Evolutionary conservation across 2,329 filamentous ascomycete species (phyloP).

Genomic region (Lachnellula hyalina): DNA sequence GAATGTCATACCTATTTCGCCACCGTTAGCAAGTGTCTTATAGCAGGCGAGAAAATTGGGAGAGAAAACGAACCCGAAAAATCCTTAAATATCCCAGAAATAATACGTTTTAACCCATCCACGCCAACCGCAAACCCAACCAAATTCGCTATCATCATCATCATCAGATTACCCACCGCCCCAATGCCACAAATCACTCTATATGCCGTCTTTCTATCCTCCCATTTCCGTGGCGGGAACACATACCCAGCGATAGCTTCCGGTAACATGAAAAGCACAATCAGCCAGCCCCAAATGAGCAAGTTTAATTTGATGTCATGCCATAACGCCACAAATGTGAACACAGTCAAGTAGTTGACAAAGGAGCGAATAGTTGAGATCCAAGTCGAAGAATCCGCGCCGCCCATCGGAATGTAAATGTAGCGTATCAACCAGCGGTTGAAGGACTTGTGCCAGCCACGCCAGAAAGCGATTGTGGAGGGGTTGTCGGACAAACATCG

Average conservation of each 20-base stretch:
- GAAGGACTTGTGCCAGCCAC: constrained; percentile 90
- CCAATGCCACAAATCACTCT: constrained; percentile 76
- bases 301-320: constrained; percentile 91
- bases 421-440: constrained; percentile 95
- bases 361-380: constrained; percentile 52
- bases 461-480: constrained; percentile 87
- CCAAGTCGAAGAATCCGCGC: constrained; percentile 48
- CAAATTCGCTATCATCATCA: constrained; percentile 95
- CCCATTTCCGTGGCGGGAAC: constrained; percentile 69
- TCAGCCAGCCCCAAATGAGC: constrained; percentile 94
- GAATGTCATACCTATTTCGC: constrained; percentile 59
- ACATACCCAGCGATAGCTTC: constrained; percentile 68
- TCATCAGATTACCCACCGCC: constrained; percentile 75
- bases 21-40: constrained; percentile 20
- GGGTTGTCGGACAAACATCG: constrained; percentile 96
- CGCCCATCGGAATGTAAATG: constrained; percentile 87
- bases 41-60: background rate
- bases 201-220: constrained; percentile 63
- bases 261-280: constrained; percentile 89
- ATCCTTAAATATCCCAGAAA: constrained; percentile 69
- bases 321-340: constrained; percentile 97
- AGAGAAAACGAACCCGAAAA: constrained; percentile 52
- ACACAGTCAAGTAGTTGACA: constrained; percentile 75
- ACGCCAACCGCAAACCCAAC: constrained; percentile 92
- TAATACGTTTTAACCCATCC: constrained; percentile 75